Conservation (phyloP, 495 filamentous ascomycete species). For the Lophiostoma macrostomum region DNA sequence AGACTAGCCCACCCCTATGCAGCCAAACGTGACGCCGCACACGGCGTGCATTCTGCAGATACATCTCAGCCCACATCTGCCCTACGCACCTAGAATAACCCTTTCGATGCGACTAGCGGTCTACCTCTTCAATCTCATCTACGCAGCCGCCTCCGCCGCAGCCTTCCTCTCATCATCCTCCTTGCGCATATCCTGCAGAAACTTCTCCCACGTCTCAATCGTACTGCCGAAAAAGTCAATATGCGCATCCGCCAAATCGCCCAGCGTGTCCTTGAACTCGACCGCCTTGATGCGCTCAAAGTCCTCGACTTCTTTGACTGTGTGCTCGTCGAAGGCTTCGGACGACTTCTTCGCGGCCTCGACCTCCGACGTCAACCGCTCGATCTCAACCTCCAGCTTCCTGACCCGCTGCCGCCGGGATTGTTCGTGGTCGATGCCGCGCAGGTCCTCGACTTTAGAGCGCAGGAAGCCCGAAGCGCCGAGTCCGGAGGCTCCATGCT, state of each 20-base stretch:
- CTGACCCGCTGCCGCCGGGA: conserved; percentile 78
- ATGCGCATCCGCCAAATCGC: conserved; percentile 77
- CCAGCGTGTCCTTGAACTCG: conserved; percentile 86
- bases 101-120: too few relatives aligned
- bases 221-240: conserved; percentile 80
- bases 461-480: conserved; percentile 85
- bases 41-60: too few relatives aligned
- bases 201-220: conserved; percentile 83
- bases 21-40: too few relatives aligned
- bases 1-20: too few relatives aligned
- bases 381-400: conserved; percentile 87
- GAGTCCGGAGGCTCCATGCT: conserved; percentile 51
- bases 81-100: too few relatives aligned
- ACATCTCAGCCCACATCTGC: too few relatives aligned
- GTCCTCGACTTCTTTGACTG: conserved; percentile 83
- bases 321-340: conserved; percentile 91
- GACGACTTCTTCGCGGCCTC: conserved; percentile 78
- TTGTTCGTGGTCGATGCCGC: conserved; percentile 95
- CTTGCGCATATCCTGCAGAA: conserved; percentile 82
- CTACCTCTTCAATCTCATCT: background rate
- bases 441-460: conserved; percentile 92
- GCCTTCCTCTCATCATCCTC: conserved; percentile 29
- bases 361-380: conserved; percentile 81
- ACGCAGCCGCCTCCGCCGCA: background rate
- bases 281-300: conserved; percentile 95